These are phyloP conservation scores for Globisporangium echinulatum DNA, from an alignment of 352 stramenopile species.

Conservation along the genomic window DNA sequence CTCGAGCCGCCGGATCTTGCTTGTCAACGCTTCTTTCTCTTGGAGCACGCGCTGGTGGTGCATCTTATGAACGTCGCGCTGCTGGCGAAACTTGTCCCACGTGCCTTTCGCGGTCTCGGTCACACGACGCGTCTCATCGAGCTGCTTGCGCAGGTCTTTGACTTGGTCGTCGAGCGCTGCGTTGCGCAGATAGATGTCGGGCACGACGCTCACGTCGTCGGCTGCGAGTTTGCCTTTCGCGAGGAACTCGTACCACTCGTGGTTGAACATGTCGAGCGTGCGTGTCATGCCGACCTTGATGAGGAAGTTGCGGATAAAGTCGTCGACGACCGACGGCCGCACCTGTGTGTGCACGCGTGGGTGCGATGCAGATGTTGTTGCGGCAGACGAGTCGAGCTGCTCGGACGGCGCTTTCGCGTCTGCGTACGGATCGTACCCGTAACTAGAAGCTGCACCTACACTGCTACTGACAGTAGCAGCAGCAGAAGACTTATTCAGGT, in stretches of 20 bases:
- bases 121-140: slow-evolving; percentile 87
- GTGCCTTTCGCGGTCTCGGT: slow-evolving; percentile 88
- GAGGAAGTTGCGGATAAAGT: slow-evolving; percentile 95
- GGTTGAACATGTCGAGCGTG: slow-evolving; percentile 93
- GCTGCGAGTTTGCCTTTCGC: slow-evolving; percentile 88
- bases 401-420: slow-evolving; percentile 8
- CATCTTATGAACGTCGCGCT: slow-evolving; percentile 94
- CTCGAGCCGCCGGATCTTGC: slow-evolving; percentile 90
- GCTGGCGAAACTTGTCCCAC: slow-evolving; percentile 94
- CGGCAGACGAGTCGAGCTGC: slow-evolving; percentile 8
- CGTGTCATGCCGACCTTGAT: slow-evolving; percentile 89
- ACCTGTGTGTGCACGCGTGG: slow-evolving; percentile 57
- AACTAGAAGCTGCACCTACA: slow-evolving; percentile 7
- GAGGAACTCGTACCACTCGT: slow-evolving; percentile 94
- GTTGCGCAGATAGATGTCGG: slow-evolving; percentile 93
- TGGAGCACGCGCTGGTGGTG: slow-evolving; percentile 94
- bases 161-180: slow-evolving; percentile 89
- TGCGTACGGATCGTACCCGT: slow-evolving; percentile 4
- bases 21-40: slow-evolving; percentile 91
- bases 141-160: slow-evolving; percentile 69
- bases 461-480: slow-evolving; percentile 7
- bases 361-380: slow-evolving; percentile 1
- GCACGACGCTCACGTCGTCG: slow-evolving; percentile 87
- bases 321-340: slow-evolving; percentile 86
- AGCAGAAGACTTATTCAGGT: slow-evolving; percentile 55